Conservation (phyloP, 2,329 filamentous ascomycete genomes). For the Exophiala lecanii-corni region DNA sequence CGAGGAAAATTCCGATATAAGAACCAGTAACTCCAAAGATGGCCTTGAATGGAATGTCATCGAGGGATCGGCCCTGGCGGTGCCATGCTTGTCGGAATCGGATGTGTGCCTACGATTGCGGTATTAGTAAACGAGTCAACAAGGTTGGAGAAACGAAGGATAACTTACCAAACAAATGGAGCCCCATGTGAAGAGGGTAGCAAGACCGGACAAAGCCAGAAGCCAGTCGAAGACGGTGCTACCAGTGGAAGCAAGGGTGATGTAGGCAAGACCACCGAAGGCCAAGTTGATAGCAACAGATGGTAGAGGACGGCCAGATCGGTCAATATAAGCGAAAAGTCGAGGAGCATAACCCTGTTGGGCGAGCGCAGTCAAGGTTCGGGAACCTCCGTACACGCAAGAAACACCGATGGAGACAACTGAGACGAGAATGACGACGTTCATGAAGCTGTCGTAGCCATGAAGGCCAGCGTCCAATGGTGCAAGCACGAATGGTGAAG, state of each 20-base stretch:
- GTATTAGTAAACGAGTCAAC: neutral
- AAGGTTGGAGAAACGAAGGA: neutral
- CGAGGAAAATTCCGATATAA: constrained; percentile 72
- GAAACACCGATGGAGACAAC: constrained; percentile 58
- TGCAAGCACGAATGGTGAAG: constrained; percentile 63
- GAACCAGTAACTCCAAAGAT: constrained; percentile 76
- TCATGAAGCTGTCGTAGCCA: constrained; percentile 61
- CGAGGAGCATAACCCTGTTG: constrained; percentile 41
- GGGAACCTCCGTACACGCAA: constrained; percentile 53
- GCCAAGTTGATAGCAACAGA: constrained; percentile 35
- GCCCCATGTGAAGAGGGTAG: constrained; percentile 63
- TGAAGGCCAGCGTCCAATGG: constrained; percentile 56
- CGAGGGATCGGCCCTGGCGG: constrained; percentile 61
- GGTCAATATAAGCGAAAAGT: constrained; percentile 43
- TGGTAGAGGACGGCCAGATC: constrained; percentile 40
- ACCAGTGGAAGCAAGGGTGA: constrained; percentile 40
- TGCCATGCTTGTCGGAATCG: constrained; percentile 33
- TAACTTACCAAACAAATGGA: constrained; percentile 52
- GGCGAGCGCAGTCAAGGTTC: constrained; percentile 53
- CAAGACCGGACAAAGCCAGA: constrained; percentile 58
- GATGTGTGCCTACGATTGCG: constrained; percentile 49
- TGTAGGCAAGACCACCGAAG: constrained; percentile 39
- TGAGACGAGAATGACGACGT: constrained; percentile 60
- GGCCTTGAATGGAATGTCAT: constrained; percentile 75
- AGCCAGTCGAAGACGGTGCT: constrained; percentile 59